Evolutionary conservation across 306 rosid genomes (phyloP).

Genomic region (Vigna unguiculata): DNA sequence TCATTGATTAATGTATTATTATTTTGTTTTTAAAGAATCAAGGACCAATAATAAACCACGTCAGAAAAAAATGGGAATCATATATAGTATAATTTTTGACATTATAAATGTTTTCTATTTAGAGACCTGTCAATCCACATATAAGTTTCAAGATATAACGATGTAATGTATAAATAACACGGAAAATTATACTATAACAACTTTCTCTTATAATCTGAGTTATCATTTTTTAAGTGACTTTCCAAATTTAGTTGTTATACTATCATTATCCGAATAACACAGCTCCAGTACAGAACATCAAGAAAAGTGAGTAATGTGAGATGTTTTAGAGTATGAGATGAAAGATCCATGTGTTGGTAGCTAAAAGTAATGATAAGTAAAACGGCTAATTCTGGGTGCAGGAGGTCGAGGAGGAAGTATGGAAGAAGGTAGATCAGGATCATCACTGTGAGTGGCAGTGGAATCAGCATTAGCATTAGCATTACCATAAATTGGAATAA

Average conservation of each 20-base stretch:
- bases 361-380: conserved; percentile 70
- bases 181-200: too few relatives aligned
- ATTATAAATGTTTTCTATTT: neutral
- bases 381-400: conserved; percentile 70
- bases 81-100: too few relatives aligned
- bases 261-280: too few relatives aligned
- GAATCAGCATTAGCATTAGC: too few relatives aligned
- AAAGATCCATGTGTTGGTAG: conserved; percentile 50
- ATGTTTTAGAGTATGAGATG: conserved; percentile 40
- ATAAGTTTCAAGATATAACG: neutral
- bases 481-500: conserved; percentile 74
- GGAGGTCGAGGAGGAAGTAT: conserved; percentile 69
- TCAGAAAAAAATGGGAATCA: too few relatives aligned
- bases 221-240: too few relatives aligned
- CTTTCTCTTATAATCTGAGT: too few relatives aligned
- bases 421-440: conserved; percentile 22
- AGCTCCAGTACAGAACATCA: neutral
- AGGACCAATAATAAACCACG: too few relatives aligned
- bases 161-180: neutral
- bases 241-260: too few relatives aligned
- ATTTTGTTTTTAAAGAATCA: too few relatives aligned
- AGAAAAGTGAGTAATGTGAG: neutral
- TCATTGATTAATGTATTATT: too few relatives aligned
- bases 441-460: too few relatives aligned
- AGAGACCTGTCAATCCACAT: neutral